Evolutionary conservation across 495 filamentous ascomycete genomes (phyloP).

Genomic region (Penicillium steckii): DNA sequence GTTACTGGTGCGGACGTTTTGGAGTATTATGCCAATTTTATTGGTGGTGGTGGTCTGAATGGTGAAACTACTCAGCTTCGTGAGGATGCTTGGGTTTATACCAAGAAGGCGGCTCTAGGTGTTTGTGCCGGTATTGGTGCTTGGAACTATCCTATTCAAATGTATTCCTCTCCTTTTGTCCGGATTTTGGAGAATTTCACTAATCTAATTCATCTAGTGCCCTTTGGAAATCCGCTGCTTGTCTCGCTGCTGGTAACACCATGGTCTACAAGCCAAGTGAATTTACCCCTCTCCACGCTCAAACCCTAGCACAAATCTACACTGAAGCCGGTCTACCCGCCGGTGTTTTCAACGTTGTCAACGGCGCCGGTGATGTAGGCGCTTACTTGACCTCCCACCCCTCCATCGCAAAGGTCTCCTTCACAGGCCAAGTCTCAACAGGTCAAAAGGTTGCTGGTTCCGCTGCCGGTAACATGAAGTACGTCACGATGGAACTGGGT

Average conservation of each 20-base stretch:
- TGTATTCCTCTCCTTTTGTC: slow-evolving; percentile 37
- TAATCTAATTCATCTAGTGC: slow-evolving; percentile 43
- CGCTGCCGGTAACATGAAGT: slow-evolving; percentile 76
- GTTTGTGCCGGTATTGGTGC: slow-evolving; percentile 79
- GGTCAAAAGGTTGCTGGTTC: slow-evolving; percentile 70
- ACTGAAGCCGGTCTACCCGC: slow-evolving; percentile 70
- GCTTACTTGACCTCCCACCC: slow-evolving; percentile 67
- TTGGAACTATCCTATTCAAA: slow-evolving; percentile 87
- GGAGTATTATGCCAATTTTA: slow-evolving; percentile 73
- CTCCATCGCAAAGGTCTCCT: slow-evolving; percentile 72
- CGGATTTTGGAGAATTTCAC: neutral
- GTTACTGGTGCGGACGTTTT: slow-evolving; percentile 73
- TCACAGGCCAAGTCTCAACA: slow-evolving; percentile 79
- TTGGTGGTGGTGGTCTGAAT: slow-evolving; percentile 66
- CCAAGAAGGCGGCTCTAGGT: slow-evolving; percentile 69
- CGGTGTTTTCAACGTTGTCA: slow-evolving; percentile 79
- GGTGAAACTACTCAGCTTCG: slow-evolving; percentile 66
- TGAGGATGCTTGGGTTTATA: slow-evolving; percentile 72
- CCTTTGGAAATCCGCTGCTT: slow-evolving; percentile 81
- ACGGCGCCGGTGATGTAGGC: slow-evolving; percentile 71
- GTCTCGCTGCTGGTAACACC: slow-evolving; percentile 78
- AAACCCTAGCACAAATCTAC: slow-evolving; percentile 68
- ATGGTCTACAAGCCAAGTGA: slow-evolving; percentile 89
- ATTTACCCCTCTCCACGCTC: slow-evolving; percentile 71
- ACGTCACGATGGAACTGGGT: slow-evolving; percentile 82